Conservation (phyloP, 192 early-diverging fungal species). For the Podila epicladia region DNA sequence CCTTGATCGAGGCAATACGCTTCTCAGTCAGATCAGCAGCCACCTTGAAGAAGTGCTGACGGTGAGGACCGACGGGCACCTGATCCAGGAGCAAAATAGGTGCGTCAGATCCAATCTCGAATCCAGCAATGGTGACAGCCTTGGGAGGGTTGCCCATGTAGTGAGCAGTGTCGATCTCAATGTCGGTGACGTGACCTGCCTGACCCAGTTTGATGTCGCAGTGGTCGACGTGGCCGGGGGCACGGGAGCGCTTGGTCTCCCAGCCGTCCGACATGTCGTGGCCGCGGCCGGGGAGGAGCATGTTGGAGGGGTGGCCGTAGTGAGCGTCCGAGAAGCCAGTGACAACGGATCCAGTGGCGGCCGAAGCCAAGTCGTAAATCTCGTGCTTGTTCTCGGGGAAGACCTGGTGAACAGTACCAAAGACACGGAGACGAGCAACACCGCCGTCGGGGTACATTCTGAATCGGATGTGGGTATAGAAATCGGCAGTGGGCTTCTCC, state of each 20-base stretch:
- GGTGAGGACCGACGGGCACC: conserved; percentile 69
- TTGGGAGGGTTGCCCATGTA: conserved; percentile 95
- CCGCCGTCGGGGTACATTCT: conserved; percentile 72
- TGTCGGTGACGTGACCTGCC: conserved; percentile 72
- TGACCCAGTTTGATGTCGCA: conserved; percentile 81
- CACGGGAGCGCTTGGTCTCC: conserved; percentile 90
- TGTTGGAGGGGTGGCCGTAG: conserved; percentile 81
- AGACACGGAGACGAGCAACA: conserved; percentile 82
- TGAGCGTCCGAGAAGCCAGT: conserved; percentile 82
- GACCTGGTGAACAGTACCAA: conserved; percentile 72
- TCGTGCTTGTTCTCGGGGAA: conserved; percentile 58
- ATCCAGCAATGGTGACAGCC: conserved; percentile 76
- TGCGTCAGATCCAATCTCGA: conserved; percentile 32
- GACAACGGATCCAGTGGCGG: conserved; percentile 73
- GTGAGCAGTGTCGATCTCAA: conserved; percentile 88
- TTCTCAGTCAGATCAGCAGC: conserved; percentile 55
- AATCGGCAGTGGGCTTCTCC: conserved; percentile 52
- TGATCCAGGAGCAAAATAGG: conserved; percentile 36
- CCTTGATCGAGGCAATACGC: conserved; percentile 45
- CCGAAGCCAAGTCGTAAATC: conserved; percentile 75
- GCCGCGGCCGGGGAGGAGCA: conserved; percentile 84
- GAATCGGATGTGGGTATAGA: conserved; percentile 59
- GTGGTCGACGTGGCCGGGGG: conserved; percentile 79
- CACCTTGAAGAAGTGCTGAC: conserved; percentile 78
- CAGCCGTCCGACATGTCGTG: conserved; percentile 91